Percentiles rank a stretch among this genome's conserved stretches.
Conservation (phyloP, 768 basidiomycete genomes). For the Jaapia argillacea region DNA sequence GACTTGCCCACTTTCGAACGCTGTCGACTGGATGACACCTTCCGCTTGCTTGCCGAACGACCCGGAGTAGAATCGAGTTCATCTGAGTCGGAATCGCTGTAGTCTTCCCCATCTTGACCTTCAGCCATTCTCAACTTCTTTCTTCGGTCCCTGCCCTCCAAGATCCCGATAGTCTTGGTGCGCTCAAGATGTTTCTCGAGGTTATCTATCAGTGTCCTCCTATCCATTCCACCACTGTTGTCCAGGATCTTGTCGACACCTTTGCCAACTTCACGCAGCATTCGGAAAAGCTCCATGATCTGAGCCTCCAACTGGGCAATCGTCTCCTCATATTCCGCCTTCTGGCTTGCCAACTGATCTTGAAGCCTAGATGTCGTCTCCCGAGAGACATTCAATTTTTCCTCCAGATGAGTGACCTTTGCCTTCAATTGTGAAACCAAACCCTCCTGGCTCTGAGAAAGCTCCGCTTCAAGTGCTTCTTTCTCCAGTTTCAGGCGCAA, state of each 20-base stretch:
- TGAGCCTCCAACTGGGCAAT: constrained; percentile 85
- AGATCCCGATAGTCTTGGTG: constrained; percentile 71
- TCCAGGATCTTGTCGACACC: constrained; percentile 71
- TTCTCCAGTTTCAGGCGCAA: constrained; percentile 72
- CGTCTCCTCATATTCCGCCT: constrained; percentile 71
- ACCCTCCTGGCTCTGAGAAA: constrained; percentile 74
- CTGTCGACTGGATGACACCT: constrained; percentile 21
- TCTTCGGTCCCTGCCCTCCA: constrained; percentile 57
- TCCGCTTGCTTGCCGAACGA: constrained; percentile 38
- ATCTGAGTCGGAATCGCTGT: constrained; percentile 26
- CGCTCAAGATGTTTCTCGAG: constrained; percentile 79
- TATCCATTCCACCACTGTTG: constrained; percentile 55
- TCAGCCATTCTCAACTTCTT: constrained; percentile 15
- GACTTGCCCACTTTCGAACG: constrained; percentile 20
- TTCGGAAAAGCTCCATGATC: constrained; percentile 88
- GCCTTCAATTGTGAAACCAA: constrained; percentile 75
- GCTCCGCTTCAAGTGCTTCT: constrained; percentile 70
- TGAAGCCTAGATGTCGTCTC: constrained; percentile 71
- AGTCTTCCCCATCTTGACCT: constrained; percentile 20
- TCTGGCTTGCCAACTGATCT: constrained; percentile 69
- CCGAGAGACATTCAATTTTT: constrained; percentile 69
- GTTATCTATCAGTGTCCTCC: constrained; percentile 69
- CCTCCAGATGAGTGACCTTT: constrained; percentile 59
- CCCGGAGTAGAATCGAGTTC: constrained; percentile 45
- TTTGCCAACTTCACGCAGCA: constrained; percentile 79